These are phyloP conservation scores for Hapsidospora chrysogenum DNA, from an alignment of 495 filamentous ascomycete species.

Conservation along the genomic window DNA sequence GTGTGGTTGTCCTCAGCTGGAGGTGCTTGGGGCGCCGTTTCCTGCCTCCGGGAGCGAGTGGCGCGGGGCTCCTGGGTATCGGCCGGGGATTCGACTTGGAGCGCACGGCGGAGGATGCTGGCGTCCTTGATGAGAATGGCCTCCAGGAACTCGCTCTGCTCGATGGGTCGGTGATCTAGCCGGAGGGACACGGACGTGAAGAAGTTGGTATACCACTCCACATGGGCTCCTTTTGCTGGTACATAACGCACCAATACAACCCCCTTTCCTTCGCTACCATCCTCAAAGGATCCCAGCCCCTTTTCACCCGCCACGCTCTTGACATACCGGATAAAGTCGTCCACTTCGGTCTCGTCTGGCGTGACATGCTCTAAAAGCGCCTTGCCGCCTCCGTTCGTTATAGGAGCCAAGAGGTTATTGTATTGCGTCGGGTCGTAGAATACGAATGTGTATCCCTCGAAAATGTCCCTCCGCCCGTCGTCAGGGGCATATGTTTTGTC, in stretches of 20 bases:
- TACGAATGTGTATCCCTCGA: slow-evolving; percentile 77
- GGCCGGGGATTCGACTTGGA: slow-evolving; percentile 21
- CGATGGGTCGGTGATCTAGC: slow-evolving; percentile 66
- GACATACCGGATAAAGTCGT: slow-evolving; percentile 66
- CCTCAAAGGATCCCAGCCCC: slow-evolving; percentile 41
- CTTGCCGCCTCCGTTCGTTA: slow-evolving; percentile 72
- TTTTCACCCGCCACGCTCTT: slow-evolving; percentile 59
- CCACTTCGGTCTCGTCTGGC: slow-evolving; percentile 48
- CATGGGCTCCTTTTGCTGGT: slow-evolving; percentile 37
- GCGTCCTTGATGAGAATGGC: slow-evolving; percentile 70
- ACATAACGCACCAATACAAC: slow-evolving; percentile 68
- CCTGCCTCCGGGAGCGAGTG: neutral
- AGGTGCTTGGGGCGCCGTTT: neutral
- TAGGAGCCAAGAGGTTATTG: slow-evolving; percentile 52
- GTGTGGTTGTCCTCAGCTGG: neutral
- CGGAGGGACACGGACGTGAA: slow-evolving; percentile 45
- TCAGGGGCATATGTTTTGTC: slow-evolving; percentile 53
- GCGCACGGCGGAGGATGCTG: slow-evolving; percentile 44
- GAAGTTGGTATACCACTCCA: slow-evolving; percentile 56
- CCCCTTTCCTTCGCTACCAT: slow-evolving; percentile 44
- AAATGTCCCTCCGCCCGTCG: slow-evolving; percentile 45
- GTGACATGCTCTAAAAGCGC: slow-evolving; percentile 46
- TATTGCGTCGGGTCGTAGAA: slow-evolving; percentile 72
- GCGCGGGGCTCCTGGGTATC: neutral
- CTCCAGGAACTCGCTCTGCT: slow-evolving; percentile 87